Percentiles rank a stretch among this genome's conserved stretches.
These are phyloP conservation scores for Kuraishia cidri DNA, from an alignment of 805 yeast genomes.

Conservation along the genomic window DNA sequence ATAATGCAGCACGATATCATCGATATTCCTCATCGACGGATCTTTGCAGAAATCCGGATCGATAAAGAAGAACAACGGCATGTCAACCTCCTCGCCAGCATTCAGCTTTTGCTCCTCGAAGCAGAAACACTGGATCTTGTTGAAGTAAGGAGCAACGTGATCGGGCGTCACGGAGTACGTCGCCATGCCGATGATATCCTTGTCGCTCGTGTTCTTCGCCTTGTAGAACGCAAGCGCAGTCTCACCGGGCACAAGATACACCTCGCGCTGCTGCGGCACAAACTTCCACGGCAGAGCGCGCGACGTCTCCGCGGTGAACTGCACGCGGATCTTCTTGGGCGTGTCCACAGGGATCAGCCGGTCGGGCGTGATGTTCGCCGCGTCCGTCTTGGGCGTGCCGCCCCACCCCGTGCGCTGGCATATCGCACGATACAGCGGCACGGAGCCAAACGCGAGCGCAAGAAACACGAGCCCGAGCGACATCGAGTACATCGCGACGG, in stretches of 20 bases:
- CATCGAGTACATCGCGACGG: slow-evolving; percentile 57
- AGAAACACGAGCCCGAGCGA: slow-evolving; percentile 65
- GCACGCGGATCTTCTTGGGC: slow-evolving; percentile 70
- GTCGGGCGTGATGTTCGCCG: slow-evolving; percentile 72
- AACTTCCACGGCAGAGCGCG: slow-evolving; percentile 91
- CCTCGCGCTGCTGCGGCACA: slow-evolving; percentile 90
- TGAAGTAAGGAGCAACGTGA: slow-evolving; percentile 92
- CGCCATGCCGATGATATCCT: slow-evolving; percentile 97
- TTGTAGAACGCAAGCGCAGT: slow-evolving; percentile 94
- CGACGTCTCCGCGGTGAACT: slow-evolving; percentile 88
- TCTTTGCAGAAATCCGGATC: slow-evolving; percentile 94
- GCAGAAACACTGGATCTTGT: slow-evolving; percentile 96
- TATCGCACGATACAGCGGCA: slow-evolving; percentile 83
- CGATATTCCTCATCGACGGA: slow-evolving; percentile 85
- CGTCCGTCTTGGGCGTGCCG: slow-evolving; percentile 89
- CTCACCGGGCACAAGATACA: slow-evolving; percentile 90
- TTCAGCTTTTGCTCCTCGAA: slow-evolving; percentile 91
- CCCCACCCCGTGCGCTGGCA: slow-evolving; percentile 96
- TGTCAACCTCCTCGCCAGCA: slow-evolving; percentile 97
- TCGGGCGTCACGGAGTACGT: slow-evolving; percentile 96
- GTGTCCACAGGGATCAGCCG: slow-evolving; percentile 83
- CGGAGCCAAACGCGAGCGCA: slow-evolving; percentile 82
- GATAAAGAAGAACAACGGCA: slow-evolving; percentile 96
- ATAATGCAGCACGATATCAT: slow-evolving; percentile 85
- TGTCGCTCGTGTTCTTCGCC: slow-evolving; percentile 78